Evolutionary conservation across 176 grass and related monocot species (phyloP).

Genomic region (Bonia amplexicaulis): DNA sequence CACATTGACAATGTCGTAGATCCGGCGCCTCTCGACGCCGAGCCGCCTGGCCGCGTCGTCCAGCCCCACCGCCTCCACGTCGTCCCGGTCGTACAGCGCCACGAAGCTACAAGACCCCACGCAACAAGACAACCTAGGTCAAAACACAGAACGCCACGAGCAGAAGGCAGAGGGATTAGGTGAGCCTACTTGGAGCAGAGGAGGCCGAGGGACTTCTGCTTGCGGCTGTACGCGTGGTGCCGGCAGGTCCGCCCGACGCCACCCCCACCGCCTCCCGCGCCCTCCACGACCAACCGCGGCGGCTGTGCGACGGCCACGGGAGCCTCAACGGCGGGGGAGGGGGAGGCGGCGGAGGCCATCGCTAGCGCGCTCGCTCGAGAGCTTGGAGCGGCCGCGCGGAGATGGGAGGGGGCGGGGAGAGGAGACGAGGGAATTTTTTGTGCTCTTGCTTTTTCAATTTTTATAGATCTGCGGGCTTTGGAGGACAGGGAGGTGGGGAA

Average conservation of each 20-base stretch:
- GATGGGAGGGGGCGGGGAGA: not conserved
- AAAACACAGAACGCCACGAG: slow-evolving; percentile 8
- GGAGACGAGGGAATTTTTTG: not conserved
- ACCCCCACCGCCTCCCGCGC: not conserved
- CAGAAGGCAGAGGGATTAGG: not conserved
- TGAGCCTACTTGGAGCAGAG: slow-evolving; percentile 78
- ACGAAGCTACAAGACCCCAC: slow-evolving; percentile 58
- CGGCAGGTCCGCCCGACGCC: slow-evolving; percentile 15
- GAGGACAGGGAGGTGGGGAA: not conserved
- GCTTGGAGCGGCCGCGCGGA: not conserved
- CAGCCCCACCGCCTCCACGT: slow-evolving; percentile 64
- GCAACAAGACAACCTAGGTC: not conserved
- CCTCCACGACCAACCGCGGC: not conserved
- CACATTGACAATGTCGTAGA: slow-evolving; percentile 98
- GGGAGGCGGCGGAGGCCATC: not conserved
- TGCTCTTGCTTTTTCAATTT: not conserved
- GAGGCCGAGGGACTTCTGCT: slow-evolving; percentile 87
- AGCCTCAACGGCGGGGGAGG: not conserved
- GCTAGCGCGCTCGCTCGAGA: not conserved
- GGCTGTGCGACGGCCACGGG: not conserved
- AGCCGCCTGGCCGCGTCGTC: slow-evolving; percentile 73
- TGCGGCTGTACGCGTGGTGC: slow-evolving; percentile 71
- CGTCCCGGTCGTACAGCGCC: slow-evolving; percentile 65
- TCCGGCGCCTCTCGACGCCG: slow-evolving; percentile 87
- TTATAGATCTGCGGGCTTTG: slow-evolving; percentile 10